These are phyloP conservation scores for Gnaphalium uliginosum DNA, from an alignment of 129 eudicot genomes.

Conservation along the genomic window DNA sequence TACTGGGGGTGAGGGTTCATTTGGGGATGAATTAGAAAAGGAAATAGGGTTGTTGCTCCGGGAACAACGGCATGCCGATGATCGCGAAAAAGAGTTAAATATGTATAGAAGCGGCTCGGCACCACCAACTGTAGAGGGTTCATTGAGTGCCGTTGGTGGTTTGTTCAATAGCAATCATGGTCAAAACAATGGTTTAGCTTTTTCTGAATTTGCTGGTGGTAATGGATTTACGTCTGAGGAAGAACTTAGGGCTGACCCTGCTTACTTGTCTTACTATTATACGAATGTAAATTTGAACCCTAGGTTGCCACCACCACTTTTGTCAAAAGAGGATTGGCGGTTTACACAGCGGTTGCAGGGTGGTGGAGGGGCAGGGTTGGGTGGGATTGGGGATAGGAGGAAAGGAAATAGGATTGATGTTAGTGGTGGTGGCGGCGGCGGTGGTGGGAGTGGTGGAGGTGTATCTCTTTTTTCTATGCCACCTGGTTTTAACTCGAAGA, in stretches of 20 bases:
- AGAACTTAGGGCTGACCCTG: slow-evolving; percentile 91
- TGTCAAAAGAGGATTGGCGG: slow-evolving; percentile 92
- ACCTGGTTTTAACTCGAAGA: slow-evolving; percentile 85
- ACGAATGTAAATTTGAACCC: slow-evolving; percentile 80
- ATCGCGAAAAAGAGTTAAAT: slow-evolving; percentile 72
- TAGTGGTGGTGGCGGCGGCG: slow-evolving; percentile 32
- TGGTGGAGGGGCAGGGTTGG: slow-evolving; percentile 75
- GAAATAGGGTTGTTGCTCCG: slow-evolving; percentile 69
- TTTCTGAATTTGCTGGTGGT: slow-evolving; percentile 59
- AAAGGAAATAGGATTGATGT: slow-evolving; percentile 58
- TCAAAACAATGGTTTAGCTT: slow-evolving; percentile 33
- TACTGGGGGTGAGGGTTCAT: slow-evolving; percentile 65
- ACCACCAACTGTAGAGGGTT: slow-evolving; percentile 91
- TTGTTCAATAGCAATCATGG: slow-evolving; percentile 38
- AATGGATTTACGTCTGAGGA: slow-evolving; percentile 71
- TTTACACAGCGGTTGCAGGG: slow-evolving; percentile 79
- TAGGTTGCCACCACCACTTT: slow-evolving; percentile 75
- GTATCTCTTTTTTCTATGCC: slow-evolving; percentile 76
- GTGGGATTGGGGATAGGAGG: slow-evolving; percentile 93
- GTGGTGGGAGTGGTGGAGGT: slow-evolving; percentile 38
- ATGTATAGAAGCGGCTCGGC: slow-evolving; percentile 84
- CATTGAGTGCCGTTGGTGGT: slow-evolving; percentile 79
- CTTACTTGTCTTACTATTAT: slow-evolving; percentile 69
- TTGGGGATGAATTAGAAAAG: slow-evolving; percentile 77
- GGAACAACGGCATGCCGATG: slow-evolving; percentile 65